phyloP scores from a whole-genome alignment of 176 grass and related monocot species.

The Carex cristatella region DNA sequence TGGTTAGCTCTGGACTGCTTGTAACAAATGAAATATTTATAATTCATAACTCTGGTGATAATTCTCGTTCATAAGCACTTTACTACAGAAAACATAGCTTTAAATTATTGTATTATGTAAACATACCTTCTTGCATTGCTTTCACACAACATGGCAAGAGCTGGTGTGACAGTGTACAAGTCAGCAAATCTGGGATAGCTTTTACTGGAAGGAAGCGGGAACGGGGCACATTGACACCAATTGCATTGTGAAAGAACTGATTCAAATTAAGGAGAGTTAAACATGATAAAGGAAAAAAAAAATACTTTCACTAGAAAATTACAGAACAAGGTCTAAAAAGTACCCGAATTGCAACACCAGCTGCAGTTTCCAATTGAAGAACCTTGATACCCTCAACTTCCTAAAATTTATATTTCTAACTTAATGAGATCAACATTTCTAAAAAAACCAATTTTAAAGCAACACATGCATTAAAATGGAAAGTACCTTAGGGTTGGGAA shows the following conservation, averaged over 20 bases:
- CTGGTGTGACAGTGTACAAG: too few relatives aligned
- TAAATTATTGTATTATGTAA: too few relatives aligned
- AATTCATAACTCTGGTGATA: too few relatives aligned
- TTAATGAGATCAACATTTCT: constrained; percentile 24
- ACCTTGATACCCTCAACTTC: constrained; percentile 95
- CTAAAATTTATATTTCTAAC: constrained; percentile 37
- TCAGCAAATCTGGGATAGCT: constrained; percentile 92
- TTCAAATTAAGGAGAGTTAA: constrained; percentile 21
- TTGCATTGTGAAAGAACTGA: constrained; percentile 90
- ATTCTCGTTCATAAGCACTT: too few relatives aligned
- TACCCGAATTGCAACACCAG: constrained; percentile 95
- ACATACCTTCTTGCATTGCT: too few relatives aligned
- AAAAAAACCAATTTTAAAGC: not conserved
- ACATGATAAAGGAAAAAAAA: not conserved
- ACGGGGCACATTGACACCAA: constrained; percentile 78
- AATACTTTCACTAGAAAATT: constrained; percentile 9
- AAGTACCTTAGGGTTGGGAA: constrained; percentile 94
- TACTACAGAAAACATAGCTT: too few relatives aligned
- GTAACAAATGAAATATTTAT: too few relatives aligned
- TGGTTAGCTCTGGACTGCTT: too few relatives aligned
- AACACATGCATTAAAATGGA: not conserved
- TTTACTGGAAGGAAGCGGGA: constrained; percentile 95
- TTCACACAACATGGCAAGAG: too few relatives aligned
- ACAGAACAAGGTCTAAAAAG: constrained; percentile 1
- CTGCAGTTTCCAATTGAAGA: constrained; percentile 93